Conservation (phyloP, 257 asterid species). For the Nicotiana obtusifolia region DNA sequence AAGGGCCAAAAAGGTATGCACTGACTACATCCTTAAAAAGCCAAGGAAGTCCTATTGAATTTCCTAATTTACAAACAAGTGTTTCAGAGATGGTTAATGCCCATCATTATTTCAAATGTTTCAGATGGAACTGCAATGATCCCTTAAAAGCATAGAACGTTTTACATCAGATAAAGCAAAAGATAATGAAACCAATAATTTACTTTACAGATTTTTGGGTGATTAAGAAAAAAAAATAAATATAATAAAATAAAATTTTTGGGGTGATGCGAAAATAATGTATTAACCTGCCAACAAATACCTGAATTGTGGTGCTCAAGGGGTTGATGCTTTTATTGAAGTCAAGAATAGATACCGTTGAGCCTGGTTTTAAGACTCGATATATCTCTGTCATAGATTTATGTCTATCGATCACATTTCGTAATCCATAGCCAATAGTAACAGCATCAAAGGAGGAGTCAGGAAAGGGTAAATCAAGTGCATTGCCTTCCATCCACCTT, state of each 20-base stretch:
- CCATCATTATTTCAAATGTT: not conserved
- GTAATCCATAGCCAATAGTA: slow-evolving; percentile 78
- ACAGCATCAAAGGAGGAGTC: slow-evolving; percentile 64
- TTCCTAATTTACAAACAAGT: not conserved
- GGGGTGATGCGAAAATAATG: not conserved
- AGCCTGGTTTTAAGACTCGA: slow-evolving; percentile 75
- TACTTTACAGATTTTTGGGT: not conserved
- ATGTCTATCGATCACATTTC: slow-evolving; percentile 60
- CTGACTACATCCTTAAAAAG: not conserved
- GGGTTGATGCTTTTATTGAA: slow-evolving; percentile 64
- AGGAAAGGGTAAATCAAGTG: slow-evolving; percentile 67
- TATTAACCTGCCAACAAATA: slow-evolving; percentile 15
- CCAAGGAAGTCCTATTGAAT: not conserved
- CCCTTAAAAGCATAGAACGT: not conserved
- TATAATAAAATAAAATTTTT: too few relatives aligned
- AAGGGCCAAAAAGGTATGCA: not conserved
- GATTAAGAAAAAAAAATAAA: too few relatives aligned
- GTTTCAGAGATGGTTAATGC: not conserved
- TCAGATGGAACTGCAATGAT: not conserved
- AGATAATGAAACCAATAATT: not conserved
- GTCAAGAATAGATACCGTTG: slow-evolving; percentile 69
- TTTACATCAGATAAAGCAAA: not conserved
- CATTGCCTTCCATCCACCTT: slow-evolving; percentile 94
- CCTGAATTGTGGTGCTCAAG: slow-evolving; percentile 53
- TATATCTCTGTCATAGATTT: slow-evolving; percentile 59